Percentiles rank a stretch among this genome's conserved stretches.
Conservation (phyloP, 164 flowering plant species). For the grape (Vitis vinifera) region ASM3070453v1 NC_081807.1:5708001-5708500, state of each 20-base stretch:
- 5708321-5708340: slow-evolving; percentile 8
- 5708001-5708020: background rate
- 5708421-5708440: slow-evolving; percentile 23
- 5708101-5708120: background rate
- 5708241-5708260: slow-evolving; percentile 35
- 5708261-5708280: slow-evolving; percentile 27
- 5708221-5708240: background rate
- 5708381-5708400: background rate
- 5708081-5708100: too few species aligned
- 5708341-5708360: background rate
- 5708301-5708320: slow-evolving; percentile 27
- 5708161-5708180: background rate
- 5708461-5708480: slow-evolving; percentile 92
- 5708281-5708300: background rate
- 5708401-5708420: background rate
- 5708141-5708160: background rate
- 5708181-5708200: background rate
- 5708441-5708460: slow-evolving; percentile 39
- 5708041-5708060: too few species aligned
- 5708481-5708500: slow-evolving; percentile 85
- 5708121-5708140: background rate
- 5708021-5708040: slow-evolving; percentile 6
- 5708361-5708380: slow-evolving; percentile 2
- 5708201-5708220: background rate
- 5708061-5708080: too few species aligned